A percentile compares a stretch with the other conserved stretches of the same genome.
Evolutionary conservation across 768 basidiomycete species (phyloP).

Genomic region (Agrocybe pediades): DNA sequence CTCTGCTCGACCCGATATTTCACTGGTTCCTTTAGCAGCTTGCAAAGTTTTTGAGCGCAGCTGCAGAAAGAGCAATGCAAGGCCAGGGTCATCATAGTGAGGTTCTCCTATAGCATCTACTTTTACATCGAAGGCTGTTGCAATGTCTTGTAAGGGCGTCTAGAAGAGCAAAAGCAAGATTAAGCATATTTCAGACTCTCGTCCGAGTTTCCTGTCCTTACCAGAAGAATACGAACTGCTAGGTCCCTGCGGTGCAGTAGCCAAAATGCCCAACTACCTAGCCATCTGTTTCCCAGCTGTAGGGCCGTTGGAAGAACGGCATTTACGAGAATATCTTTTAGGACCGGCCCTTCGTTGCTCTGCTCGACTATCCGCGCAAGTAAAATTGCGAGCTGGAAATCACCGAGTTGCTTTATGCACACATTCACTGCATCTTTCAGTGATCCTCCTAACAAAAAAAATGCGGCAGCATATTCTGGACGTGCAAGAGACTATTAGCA

Average conservation of each 20-base stretch:
- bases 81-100: slow-evolving; percentile 91
- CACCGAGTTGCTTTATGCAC: slow-evolving; percentile 82
- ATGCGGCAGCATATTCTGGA: slow-evolving; percentile 96
- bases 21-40: slow-evolving; percentile 89
- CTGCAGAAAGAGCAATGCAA: slow-evolving; percentile 88
- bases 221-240: slow-evolving; percentile 87
- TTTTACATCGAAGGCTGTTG: slow-evolving; percentile 51
- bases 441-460: slow-evolving; percentile 90
- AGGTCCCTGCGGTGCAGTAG: slow-evolving; percentile 84
- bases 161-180: slow-evolving; percentile 29
- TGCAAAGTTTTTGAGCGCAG: slow-evolving; percentile 90
- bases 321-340: slow-evolving; percentile 68
- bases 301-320: slow-evolving; percentile 86
- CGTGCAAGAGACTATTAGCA: slow-evolving; percentile 9
- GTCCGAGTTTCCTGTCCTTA: slow-evolving; percentile 36
- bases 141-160: slow-evolving; percentile 80
- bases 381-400: slow-evolving; percentile 89
- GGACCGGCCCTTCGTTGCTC: slow-evolving; percentile 77
- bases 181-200: not conserved
- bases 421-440: slow-evolving; percentile 92
- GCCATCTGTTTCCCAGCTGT: slow-evolving; percentile 85
- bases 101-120: slow-evolving; percentile 77
- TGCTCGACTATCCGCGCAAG: slow-evolving; percentile 85
- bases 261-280: slow-evolving; percentile 98
- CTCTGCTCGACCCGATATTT: slow-evolving; percentile 85